A percentile compares a stretch with the other conserved stretches of the same genome.
Evolutionary conservation across 202 grass and related monocot genomes (phyloP).

Genomic region (Tripidium arundinaceum): DNA sequence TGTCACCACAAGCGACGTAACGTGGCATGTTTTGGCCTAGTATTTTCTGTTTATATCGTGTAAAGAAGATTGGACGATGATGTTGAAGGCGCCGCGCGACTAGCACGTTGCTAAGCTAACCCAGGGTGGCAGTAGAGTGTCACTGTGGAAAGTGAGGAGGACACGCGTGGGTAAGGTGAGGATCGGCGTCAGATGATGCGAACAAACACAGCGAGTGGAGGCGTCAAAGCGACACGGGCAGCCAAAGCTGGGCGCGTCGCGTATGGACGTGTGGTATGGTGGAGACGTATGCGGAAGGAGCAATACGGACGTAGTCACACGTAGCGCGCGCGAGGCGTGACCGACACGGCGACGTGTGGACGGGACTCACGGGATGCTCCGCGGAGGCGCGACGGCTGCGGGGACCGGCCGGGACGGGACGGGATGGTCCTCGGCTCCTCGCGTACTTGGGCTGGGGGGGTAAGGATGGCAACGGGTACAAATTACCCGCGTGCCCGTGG

Average conservation of each 20-base stretch:
- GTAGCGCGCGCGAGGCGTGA: background rate
- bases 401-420: background rate
- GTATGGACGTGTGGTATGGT: background rate
- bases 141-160: background rate
- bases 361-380: background rate
- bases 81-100: background rate
- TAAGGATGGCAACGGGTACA: no score
- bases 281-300: background rate
- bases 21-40: background rate
- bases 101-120: background rate
- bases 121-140: background rate
- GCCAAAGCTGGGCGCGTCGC: background rate
- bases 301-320: background rate
- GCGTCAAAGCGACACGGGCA: background rate
- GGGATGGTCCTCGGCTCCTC: background rate
- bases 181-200: background rate
- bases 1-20: background rate
- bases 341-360: background rate
- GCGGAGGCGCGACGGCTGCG: background rate
- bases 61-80: background rate
- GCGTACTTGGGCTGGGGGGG: background rate
- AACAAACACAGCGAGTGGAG: background rate
- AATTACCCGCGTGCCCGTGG: no score
- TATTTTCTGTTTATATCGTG: background rate
- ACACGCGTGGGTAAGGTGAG: background rate